A percentile compares a stretch with the other conserved stretches of the same genome.
These are phyloP conservation scores for Nannochloropsis salina DNA, from an alignment of 108 stramenopile genomes.

Conservation along the genomic window DNA sequence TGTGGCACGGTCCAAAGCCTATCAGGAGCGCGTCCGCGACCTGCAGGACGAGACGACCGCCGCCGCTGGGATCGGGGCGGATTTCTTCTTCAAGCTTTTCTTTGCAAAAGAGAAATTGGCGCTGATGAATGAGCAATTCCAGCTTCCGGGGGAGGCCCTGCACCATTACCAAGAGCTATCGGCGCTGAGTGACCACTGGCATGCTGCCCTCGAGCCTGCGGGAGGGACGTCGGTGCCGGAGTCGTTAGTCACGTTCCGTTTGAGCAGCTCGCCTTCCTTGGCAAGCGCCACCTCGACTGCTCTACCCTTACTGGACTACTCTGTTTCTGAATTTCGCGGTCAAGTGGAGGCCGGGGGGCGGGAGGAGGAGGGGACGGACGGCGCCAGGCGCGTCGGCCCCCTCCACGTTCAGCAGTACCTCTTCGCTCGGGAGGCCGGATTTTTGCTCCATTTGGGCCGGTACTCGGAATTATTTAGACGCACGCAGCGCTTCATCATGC, in stretches of 20 bases:
- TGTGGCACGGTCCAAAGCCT: not conserved
- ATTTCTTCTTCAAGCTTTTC: not conserved
- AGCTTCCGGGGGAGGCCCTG: constrained; percentile 19
- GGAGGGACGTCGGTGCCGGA: not conserved
- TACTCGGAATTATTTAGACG: not conserved
- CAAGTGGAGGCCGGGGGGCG: not conserved
- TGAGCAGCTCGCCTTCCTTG: not conserved
- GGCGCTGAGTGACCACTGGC: not conserved
- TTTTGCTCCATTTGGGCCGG: not conserved
- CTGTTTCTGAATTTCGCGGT: not conserved
- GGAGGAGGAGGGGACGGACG: not conserved
- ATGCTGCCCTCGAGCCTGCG: not conserved
- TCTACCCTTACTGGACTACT: not conserved
- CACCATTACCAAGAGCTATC: constrained; percentile 20
- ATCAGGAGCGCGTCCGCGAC: not conserved
- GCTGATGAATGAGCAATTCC: constrained; percentile 1
- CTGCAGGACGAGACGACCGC: not conserved
- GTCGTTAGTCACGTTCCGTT: not conserved
- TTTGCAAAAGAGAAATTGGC: not conserved
- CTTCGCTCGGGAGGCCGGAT: not conserved
- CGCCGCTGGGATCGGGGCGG: not conserved
- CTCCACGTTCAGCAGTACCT: constrained; percentile 1
- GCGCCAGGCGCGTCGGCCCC: not conserved
- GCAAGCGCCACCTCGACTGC: not conserved
- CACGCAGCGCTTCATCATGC: not conserved